Conservation (phyloP, 208 protist species). For the Acanthamoeba quina region DNA sequence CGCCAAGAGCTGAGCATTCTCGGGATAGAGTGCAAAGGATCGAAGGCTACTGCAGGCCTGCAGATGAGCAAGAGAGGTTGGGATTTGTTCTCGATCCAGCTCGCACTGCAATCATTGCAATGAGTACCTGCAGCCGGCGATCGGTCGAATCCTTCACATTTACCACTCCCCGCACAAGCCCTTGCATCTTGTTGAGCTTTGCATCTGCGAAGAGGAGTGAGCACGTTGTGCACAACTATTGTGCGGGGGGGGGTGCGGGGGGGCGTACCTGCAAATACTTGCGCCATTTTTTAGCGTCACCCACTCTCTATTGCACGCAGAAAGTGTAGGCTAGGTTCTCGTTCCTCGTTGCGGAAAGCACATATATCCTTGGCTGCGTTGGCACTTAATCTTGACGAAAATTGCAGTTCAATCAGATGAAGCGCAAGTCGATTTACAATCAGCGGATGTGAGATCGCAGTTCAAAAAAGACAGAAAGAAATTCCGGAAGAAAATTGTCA, state of each 20-base stretch:
- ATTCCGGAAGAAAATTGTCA: too few species aligned
- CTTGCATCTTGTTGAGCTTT: slow-evolving; percentile 64
- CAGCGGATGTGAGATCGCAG: too few species aligned
- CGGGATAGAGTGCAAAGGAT: slow-evolving; percentile 1
- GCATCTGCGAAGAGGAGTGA: neutral
- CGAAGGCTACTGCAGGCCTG: slow-evolving; percentile 36
- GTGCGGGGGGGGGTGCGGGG: neutral
- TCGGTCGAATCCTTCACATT: slow-evolving; percentile 43
- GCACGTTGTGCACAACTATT: neutral
- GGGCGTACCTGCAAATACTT: slow-evolving; percentile 1
- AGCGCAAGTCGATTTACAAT: too few species aligned
- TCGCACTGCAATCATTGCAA: neutral
- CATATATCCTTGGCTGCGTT: neutral
- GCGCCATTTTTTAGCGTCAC: neutral
- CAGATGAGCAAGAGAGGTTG: neutral
- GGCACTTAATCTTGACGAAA: too few species aligned
- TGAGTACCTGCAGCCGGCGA: neutral
- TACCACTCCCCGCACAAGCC: neutral
- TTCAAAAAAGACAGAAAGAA: too few species aligned
- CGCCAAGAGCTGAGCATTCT: neutral
- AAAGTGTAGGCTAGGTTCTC: neutral
- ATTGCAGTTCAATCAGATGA: too few species aligned
- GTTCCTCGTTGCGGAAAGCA: neutral
- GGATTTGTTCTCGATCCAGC: neutral
- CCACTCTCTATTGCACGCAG: neutral